phyloP scores from a whole-genome alignment of 2,329 filamentous ascomycete species.

The Neospermospora avenae region DNA sequence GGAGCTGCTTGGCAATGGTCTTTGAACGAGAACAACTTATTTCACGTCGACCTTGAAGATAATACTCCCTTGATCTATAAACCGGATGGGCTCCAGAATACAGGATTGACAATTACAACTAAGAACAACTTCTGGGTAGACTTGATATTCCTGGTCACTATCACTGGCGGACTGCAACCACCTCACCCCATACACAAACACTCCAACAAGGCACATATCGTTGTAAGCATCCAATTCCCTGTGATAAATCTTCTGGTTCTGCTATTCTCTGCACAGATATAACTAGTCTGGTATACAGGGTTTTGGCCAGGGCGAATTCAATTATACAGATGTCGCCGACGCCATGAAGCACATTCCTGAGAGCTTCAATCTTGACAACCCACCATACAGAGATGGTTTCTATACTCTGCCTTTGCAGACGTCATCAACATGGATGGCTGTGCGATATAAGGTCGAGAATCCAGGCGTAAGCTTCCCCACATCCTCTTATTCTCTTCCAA shows the following conservation, averaged over 20 bases:
- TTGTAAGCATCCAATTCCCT: conserved; percentile 22
- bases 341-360: conserved; percentile 39
- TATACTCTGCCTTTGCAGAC: conserved; percentile 29
- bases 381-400: conserved; percentile 42
- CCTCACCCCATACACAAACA: conserved; percentile 48
- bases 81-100: conserved; percentile 28
- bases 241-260: background rate
- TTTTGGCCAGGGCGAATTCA: conserved; percentile 37
- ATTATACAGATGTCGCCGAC: conserved; percentile 40
- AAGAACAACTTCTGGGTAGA: conserved; percentile 40
- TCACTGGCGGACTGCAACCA: conserved; percentile 23
- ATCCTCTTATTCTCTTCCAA: background rate
- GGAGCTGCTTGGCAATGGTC: conserved; percentile 35
- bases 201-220: conserved; percentile 42
- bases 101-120: conserved; percentile 34
- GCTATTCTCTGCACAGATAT: background rate
- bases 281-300: conserved; percentile 26
- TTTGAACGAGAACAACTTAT: conserved; percentile 30
- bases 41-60: conserved; percentile 31
- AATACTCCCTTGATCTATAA: conserved; percentile 36
- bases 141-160: conserved; percentile 35
- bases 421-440: conserved; percentile 39
- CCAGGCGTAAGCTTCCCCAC: conserved; percentile 37
- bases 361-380: conserved; percentile 44
- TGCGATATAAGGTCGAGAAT: conserved; percentile 45